These are phyloP conservation scores for Xylaria sp. DNA, from an alignment of 2,329 filamentous ascomycete species.

Conservation along the genomic window DNA sequence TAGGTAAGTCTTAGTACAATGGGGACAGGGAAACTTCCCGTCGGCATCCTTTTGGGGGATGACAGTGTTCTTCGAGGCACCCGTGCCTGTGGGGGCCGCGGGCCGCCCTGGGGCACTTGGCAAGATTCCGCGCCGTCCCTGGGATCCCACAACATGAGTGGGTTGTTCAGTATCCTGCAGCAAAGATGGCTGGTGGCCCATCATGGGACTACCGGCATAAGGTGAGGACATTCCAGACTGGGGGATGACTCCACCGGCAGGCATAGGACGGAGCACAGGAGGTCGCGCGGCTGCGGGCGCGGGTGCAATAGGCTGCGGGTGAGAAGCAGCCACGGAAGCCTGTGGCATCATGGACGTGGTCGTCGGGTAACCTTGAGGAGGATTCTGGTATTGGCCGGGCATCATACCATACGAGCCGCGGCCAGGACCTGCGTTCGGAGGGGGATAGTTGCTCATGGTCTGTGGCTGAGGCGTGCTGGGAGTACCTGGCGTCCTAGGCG, in stretches of 20 bases:
- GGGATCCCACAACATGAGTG: constrained; percentile 92
- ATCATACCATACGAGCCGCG: constrained; percentile 62
- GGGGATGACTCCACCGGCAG: constrained; percentile 67
- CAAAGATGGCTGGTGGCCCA: constrained; percentile 60
- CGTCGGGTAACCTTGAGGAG: constrained; percentile 60
- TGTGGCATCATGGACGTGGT: constrained; percentile 69
- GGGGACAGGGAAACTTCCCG: constrained; percentile 96
- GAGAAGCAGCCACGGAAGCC: constrained; percentile 68
- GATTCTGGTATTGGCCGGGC: constrained; percentile 58
- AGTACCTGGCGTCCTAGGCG: constrained; percentile 66
- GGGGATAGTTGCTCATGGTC: constrained; percentile 51
- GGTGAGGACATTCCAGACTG: constrained; percentile 63
- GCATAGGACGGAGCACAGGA: constrained; percentile 72
- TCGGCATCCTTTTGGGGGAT: constrained; percentile 95
- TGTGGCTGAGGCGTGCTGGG: constrained; percentile 65
- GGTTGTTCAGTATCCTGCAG: constrained; percentile 67
- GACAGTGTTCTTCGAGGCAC: constrained; percentile 75
- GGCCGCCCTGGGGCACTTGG: constrained; percentile 89
- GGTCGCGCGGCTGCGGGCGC: constrained; percentile 66
- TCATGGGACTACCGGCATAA: constrained; percentile 62
- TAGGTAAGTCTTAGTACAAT: constrained; percentile 97
- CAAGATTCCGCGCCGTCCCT: constrained; percentile 88
- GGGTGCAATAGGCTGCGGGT: constrained; percentile 77
- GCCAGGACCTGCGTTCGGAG: constrained; percentile 41
- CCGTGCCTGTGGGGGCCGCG: constrained; percentile 73